Percentiles rank a stretch among this genome's conserved stretches.
Conservation (phyloP, 305 asterid species). For the Fraxinus sp. region DNA sequence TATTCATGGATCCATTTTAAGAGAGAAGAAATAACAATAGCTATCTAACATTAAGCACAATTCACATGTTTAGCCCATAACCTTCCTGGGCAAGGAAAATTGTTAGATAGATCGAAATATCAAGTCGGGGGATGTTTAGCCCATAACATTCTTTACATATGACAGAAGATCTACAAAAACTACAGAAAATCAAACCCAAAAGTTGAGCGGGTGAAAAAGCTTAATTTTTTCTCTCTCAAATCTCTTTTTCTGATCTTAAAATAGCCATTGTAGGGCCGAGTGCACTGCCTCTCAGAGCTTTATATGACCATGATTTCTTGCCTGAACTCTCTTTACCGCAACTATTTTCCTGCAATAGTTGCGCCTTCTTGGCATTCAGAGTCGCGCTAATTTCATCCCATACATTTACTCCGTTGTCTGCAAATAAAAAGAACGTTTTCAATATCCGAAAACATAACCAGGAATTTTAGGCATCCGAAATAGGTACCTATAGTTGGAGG, state of each 20-base stretch:
- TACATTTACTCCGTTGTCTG: constrained; percentile 40
- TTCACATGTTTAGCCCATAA: not conserved
- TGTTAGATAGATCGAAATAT: not conserved
- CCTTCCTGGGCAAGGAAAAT: not conserved
- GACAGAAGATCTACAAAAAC: not conserved
- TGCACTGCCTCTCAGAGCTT: constrained; percentile 65
- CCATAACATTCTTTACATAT: not conserved
- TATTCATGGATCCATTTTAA: not conserved
- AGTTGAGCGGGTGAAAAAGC: not conserved
- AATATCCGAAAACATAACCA: not conserved
- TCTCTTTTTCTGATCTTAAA: constrained; percentile 42
- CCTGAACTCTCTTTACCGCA: constrained; percentile 42
- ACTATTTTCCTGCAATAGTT: constrained; percentile 37
- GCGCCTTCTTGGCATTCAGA: constrained; percentile 47
- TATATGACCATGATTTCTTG: constrained; percentile 55
- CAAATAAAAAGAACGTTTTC: not conserved
- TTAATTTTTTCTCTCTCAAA: constrained; percentile 14
- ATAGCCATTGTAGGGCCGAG: constrained; percentile 75
- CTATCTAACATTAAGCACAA: not conserved
- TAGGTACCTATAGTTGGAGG: constrained; percentile 33
- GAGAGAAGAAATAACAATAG: not conserved
- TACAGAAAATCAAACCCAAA: not conserved
- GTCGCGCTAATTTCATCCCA: constrained; percentile 78
- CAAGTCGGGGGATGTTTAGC: not conserved
- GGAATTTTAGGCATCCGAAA: not conserved